Evolutionary conservation across 371 early-diverging fungal species (phyloP), one percentile per base, ranked within the genome.

Genomic region (Mortierella sp.): DNA sequence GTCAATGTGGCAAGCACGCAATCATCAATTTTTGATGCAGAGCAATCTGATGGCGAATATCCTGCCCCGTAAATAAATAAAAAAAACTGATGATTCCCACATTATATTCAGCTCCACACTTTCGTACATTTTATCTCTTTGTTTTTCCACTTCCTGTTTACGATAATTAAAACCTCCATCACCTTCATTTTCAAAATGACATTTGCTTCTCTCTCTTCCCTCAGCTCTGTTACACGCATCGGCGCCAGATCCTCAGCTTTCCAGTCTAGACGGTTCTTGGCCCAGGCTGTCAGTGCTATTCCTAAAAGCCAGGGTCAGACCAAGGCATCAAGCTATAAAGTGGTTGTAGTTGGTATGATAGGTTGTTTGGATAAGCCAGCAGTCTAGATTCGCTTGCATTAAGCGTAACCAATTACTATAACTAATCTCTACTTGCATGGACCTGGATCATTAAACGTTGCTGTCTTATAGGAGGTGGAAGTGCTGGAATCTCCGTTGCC

Each of bases 401-500:
- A 49, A 23, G 5, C 54, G 26, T 19, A 29, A 17, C 3, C 28
- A 10, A 55, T 29, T 17, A 17, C 29, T 26, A 17, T 55, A 6
- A n/a, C n/a, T 55, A 55, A 26, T 55, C 29, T 55, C 10, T 29
- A 43, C 5, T 29, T 28, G 26, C 55, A 51, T 51, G n/a, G 53
- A 5, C 28, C 53, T 51, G 28, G 2, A 29, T 29, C 55, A 26
- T n/a, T 10, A 26, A 10, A 43, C 35, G 34, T 64, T 23, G 26
- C 17, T 59, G 29, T 53, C 28, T 10, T 59, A 17, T 58, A 66
- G 91, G 91, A 70, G 91, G 89, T 66, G 91, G 91, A 40, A 86
- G 90, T 68, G 91, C 87, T 83, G 91, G 91, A 76, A 43, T 62
- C 31, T 45, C 77, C 82, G 92, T 92, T 53, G 89, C 92, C 22